phyloP scores from a whole-genome alignment of 345 rosid genomes.

The Melastoma malabathricum region DNA sequence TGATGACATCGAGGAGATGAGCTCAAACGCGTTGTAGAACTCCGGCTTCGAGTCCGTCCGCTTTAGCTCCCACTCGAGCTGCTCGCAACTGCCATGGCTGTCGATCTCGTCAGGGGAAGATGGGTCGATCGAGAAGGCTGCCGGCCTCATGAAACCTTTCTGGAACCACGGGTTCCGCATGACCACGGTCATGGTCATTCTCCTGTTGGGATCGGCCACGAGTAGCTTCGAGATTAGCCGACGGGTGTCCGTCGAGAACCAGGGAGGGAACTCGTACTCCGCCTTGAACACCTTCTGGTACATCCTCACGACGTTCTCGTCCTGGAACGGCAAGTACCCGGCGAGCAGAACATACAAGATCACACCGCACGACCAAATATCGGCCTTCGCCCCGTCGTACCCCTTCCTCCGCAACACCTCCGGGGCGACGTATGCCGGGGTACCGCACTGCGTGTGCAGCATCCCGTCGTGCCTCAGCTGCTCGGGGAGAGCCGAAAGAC shows the following conservation, averaged over 20 bases:
- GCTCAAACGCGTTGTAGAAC: constrained; percentile 36
- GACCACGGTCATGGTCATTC: constrained; percentile 27
- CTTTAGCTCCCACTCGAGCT: constrained; percentile 4
- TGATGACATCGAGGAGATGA: constrained; percentile 34
- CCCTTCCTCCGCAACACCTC: constrained; percentile 28
- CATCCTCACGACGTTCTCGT: constrained; percentile 27
- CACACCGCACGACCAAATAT: constrained; percentile 50
- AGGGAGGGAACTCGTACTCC: constrained; percentile 28
- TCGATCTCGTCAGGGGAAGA: constrained; percentile 7
- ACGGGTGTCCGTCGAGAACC: constrained; percentile 26
- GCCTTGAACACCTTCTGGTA: constrained; percentile 27
- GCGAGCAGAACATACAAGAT: constrained; percentile 29
- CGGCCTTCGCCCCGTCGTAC: constrained; percentile 44
- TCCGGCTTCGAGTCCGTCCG: constrained; percentile 13
- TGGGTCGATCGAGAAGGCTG: constrained; percentile 7
- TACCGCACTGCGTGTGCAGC: constrained; percentile 45
- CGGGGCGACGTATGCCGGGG: constrained; percentile 30
- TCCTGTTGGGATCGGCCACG: constrained; percentile 29
- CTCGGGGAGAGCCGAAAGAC: constrained; percentile 31
- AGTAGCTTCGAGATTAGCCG: constrained; percentile 28
- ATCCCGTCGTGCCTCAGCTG: constrained; percentile 18
- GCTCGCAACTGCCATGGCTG: constrained; percentile 7
- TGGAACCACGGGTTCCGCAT: constrained; percentile 29
- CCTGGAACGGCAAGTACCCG: constrained; percentile 31
- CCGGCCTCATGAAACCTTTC: constrained; percentile 11